Percentiles rank a stretch among this genome's conserved stretches.
Conservation (phyloP, 129 eudicot species). For the Artemisia tridentata region DNA sequence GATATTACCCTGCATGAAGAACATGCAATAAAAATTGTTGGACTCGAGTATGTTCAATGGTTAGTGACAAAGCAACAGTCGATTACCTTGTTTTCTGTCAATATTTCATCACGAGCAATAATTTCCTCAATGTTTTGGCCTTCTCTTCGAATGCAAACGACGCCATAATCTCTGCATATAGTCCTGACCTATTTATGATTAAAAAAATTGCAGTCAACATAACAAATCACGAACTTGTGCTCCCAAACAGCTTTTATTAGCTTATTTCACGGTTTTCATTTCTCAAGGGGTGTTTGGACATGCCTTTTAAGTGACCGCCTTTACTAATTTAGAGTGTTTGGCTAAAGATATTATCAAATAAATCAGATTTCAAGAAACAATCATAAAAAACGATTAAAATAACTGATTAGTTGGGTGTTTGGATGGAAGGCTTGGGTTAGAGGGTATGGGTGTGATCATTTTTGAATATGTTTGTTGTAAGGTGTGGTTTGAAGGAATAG, state of each 20-base stretch:
- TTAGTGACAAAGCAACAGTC: background rate
- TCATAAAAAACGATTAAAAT: background rate
- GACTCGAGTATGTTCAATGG: background rate
- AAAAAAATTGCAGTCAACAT: background rate
- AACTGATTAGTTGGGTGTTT: background rate
- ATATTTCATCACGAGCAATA: constrained; percentile 46
- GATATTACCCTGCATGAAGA: constrained; percentile 60
- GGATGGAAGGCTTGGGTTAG: too few relatives aligned
- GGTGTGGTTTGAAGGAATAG: too few relatives aligned
- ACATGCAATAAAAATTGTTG: constrained; percentile 1
- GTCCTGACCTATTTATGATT: constrained; percentile 42
- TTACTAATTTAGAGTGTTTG: constrained; percentile 1
- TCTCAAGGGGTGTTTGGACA: background rate
- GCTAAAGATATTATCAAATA: background rate
- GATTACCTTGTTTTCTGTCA: constrained; percentile 61
- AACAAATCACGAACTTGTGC: constrained; percentile 4
- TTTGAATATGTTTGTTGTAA: too few relatives aligned
- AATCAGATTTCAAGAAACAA: background rate
- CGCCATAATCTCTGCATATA: constrained; percentile 81
- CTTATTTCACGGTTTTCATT: too few relatives aligned
- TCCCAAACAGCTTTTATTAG: background rate
- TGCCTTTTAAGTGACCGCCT: background rate
- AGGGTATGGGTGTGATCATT: too few relatives aligned
- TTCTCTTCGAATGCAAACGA: constrained; percentile 85
- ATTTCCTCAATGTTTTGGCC: constrained; percentile 79